These are phyloP conservation scores for Trichoderma sp. DNA, from an alignment of 2,329 filamentous ascomycete species.

Conservation along the genomic window DNA sequence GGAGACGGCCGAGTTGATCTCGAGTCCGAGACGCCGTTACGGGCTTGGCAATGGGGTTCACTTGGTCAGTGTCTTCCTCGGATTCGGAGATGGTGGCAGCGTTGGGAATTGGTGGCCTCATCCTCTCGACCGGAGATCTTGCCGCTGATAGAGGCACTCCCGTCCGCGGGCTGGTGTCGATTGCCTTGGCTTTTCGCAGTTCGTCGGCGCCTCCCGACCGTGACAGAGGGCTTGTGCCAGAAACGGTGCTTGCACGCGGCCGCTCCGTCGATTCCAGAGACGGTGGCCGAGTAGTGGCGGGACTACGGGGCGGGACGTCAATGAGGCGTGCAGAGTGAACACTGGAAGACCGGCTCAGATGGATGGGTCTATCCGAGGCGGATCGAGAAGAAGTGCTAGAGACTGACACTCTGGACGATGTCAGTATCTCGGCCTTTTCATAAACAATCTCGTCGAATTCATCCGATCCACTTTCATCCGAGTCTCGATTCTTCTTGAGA, in stretches of 20 bases:
- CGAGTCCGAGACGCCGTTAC: neutral
- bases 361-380: constrained; percentile 45
- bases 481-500: constrained; percentile 15
- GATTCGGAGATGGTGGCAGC: constrained; percentile 44
- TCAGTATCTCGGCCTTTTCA: constrained; percentile 59
- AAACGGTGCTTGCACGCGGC: constrained; percentile 41
- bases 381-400: constrained; percentile 51
- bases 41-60: neutral
- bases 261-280: constrained; percentile 48
- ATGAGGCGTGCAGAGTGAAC: constrained; percentile 58
- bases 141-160: constrained; percentile 28
- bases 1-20: constrained; percentile 12
- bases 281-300: constrained; percentile 47
- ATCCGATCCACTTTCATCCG: constrained; percentile 31
- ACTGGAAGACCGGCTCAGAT: constrained; percentile 44
- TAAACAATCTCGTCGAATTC: constrained; percentile 49
- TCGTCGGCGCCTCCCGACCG: constrained; percentile 40
- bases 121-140: constrained; percentile 34
- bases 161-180: constrained; percentile 27
- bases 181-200: constrained; percentile 31
- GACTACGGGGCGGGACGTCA: constrained; percentile 55
- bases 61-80: constrained; percentile 35
- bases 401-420: constrained; percentile 55
- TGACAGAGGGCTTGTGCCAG: constrained; percentile 41
- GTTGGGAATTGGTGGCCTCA: constrained; percentile 30